A percentile compares a stretch with the other conserved stretches of the same genome.
These are phyloP conservation scores for Aspergillus chevalieri DNA, from an alignment of 2,329 filamentous ascomycete genomes.

Conservation along the genomic window DNA sequence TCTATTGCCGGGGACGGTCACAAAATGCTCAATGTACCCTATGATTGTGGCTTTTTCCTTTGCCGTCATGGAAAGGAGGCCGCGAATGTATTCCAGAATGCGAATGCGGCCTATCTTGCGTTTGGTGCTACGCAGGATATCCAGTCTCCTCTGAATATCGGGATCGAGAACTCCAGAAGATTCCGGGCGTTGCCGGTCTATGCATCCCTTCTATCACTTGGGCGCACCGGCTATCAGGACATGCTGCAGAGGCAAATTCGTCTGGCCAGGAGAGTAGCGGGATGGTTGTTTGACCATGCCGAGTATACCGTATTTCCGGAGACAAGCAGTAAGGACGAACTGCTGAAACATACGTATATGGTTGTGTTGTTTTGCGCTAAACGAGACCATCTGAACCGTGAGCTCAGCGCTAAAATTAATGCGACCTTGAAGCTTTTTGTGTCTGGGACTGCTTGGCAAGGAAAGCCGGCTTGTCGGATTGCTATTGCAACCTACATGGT, in stretches of 20 bases:
- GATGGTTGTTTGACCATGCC: constrained; percentile 54
- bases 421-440: constrained; percentile 69
- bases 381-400: constrained; percentile 56
- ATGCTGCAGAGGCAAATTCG: constrained; percentile 68
- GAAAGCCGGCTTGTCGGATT: constrained; percentile 67
- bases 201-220: constrained; percentile 69
- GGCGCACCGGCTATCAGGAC: constrained; percentile 58
- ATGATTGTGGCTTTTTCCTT: constrained; percentile 88
- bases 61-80: constrained; percentile 58
- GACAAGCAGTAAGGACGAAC: constrained; percentile 27
- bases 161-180: constrained; percentile 83
- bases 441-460: constrained; percentile 73
- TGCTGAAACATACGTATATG: constrained; percentile 55
- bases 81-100: constrained; percentile 67
- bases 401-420: constrained; percentile 69
- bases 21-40: constrained; percentile 91
- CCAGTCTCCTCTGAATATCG: constrained; percentile 78
- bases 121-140: constrained; percentile 43
- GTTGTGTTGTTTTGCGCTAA: constrained; percentile 73
- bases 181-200: constrained; percentile 91
- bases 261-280: constrained; percentile 63
- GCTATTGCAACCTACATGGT: constrained; percentile 83
- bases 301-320: constrained; percentile 62
- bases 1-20: constrained; percentile 83
- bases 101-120: constrained; percentile 74